A percentile compares a stretch with the other conserved stretches of the same genome.
Evolutionary conservation across 1,284 basidiomycete species (phyloP).

Genomic region (Peniophora sp.): DNA sequence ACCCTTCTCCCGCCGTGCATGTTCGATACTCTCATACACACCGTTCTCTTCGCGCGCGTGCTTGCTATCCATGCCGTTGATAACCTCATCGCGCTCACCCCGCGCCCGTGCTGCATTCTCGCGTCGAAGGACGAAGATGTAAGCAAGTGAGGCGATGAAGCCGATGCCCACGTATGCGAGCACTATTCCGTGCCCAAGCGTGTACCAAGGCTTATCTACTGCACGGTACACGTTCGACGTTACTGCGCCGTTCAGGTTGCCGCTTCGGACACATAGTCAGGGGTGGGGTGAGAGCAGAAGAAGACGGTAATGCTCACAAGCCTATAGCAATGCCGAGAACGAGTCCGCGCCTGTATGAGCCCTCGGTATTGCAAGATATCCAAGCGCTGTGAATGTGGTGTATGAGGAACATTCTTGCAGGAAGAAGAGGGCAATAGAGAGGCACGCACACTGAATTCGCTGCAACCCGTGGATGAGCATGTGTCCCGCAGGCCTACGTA

Average conservation of each 20-base stretch:
- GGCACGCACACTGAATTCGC: constrained; percentile 40
- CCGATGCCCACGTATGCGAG: constrained; percentile 66
- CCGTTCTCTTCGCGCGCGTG: constrained; percentile 25
- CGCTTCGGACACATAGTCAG: constrained; percentile 24
- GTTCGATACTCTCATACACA: constrained; percentile 26
- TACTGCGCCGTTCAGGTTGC: constrained; percentile 65
- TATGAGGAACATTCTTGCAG: constrained; percentile 1
- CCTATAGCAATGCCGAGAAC: constrained; percentile 64
- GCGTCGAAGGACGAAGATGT: constrained; percentile 38
- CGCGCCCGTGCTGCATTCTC: constrained; percentile 59
- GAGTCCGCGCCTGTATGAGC: constrained; percentile 70
- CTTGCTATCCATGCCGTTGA: constrained; percentile 35
- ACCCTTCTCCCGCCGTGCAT: constrained; percentile 33
- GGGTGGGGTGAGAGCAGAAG: no score
- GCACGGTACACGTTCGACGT: constrained; percentile 70
- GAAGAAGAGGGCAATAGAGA: not conserved
- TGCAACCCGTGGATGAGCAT: no score
- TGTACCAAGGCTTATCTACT: constrained; percentile 61
- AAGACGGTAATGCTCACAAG: constrained; percentile 31
- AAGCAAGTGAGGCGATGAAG: constrained; percentile 38
- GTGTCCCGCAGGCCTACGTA: not conserved
- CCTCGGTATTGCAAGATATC: constrained; percentile 44
- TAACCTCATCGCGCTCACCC: constrained; percentile 63
- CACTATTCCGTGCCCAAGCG: constrained; percentile 59
- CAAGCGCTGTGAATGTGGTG: constrained; percentile 29